Conservation (phyloP, 1,284 basidiomycete genomes). For the Puccinia hordei region DNA sequence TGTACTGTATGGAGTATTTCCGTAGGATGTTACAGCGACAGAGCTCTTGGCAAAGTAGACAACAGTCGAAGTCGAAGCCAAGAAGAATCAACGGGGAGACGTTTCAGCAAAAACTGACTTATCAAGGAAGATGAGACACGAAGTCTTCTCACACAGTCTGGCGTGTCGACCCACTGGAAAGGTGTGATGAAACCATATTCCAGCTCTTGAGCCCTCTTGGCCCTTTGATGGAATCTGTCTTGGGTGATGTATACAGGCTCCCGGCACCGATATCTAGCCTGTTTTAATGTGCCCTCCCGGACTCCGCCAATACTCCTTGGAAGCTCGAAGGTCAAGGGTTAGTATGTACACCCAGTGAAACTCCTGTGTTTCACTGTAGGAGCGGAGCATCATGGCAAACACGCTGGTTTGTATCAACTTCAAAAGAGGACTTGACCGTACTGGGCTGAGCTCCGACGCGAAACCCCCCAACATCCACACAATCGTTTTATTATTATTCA, state of each 20-base stretch:
- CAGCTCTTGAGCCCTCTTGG: not conserved
- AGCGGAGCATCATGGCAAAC: conserved; percentile 3
- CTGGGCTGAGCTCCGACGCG: not conserved
- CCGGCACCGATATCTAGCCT: not conserved
- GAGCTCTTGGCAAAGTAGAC: not conserved
- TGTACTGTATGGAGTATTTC: not conserved
- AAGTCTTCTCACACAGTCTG: not conserved
- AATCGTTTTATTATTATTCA: not conserved
- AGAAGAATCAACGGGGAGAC: conserved; percentile 10
- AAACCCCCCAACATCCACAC: not conserved
- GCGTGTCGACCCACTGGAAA: conserved; percentile 1
- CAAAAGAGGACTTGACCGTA: not conserved
- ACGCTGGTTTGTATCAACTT: not conserved
- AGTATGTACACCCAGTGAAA: conserved; percentile 1
- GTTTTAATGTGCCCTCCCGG: not conserved
- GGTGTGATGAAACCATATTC: not conserved
- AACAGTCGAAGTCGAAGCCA: not conserved
- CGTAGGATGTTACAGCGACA: not conserved
- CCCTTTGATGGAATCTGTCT: conserved; percentile 10
- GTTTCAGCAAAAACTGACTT: conserved; percentile 12
- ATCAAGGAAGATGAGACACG: conserved; percentile 7
- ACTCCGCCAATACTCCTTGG: conserved; percentile 7
- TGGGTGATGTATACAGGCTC: not conserved
- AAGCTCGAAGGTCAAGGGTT: not conserved
- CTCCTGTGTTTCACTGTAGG: not conserved